A percentile compares a stretch with the other conserved stretches of the same genome.
Evolutionary conservation across 495 filamentous ascomycete species (phyloP).

Genomic region (Penicillium paradoxum): DNA sequence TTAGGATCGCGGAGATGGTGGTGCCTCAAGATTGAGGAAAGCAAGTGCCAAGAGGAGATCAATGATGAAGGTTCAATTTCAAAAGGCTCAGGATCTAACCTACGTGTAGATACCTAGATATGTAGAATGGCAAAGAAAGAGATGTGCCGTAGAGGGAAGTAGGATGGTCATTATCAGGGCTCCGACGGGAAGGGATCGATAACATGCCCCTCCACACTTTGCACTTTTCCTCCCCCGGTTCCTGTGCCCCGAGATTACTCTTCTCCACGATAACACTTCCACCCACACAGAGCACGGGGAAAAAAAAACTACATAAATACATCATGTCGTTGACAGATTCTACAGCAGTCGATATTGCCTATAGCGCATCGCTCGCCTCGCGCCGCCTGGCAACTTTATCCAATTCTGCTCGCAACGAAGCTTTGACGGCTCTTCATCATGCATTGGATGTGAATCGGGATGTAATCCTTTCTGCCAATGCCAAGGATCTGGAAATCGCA

Average conservation of each 20-base stretch:
- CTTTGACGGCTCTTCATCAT: conserved; percentile 73
- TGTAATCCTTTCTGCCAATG: conserved; percentile 80
- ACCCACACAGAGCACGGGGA: background rate
- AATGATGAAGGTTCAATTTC: background rate
- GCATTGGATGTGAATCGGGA: conserved; percentile 63
- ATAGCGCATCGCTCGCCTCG: conserved; percentile 65
- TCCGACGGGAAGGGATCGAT: background rate
- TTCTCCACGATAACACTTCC: background rate
- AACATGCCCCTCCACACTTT: conserved; percentile 3
- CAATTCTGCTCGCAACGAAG: conserved; percentile 66
- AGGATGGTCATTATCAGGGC: no score
- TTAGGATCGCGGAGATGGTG: background rate
- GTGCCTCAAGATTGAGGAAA: background rate
- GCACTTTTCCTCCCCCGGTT: background rate
- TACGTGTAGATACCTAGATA: background rate
- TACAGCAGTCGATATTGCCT: conserved; percentile 59
- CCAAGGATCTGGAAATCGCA: conserved; percentile 70
- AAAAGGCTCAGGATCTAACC: background rate
- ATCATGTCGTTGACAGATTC: conserved; percentile 74
- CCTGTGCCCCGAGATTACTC: no score
- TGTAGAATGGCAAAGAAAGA: background rate
- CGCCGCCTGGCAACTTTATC: conserved; percentile 63
- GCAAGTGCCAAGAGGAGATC: background rate
- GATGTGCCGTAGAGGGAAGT: background rate
- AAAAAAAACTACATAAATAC: background rate